phyloP scores from a whole-genome alignment of 257 asterid genomes.

The Solanum bukasovii region DNA sequence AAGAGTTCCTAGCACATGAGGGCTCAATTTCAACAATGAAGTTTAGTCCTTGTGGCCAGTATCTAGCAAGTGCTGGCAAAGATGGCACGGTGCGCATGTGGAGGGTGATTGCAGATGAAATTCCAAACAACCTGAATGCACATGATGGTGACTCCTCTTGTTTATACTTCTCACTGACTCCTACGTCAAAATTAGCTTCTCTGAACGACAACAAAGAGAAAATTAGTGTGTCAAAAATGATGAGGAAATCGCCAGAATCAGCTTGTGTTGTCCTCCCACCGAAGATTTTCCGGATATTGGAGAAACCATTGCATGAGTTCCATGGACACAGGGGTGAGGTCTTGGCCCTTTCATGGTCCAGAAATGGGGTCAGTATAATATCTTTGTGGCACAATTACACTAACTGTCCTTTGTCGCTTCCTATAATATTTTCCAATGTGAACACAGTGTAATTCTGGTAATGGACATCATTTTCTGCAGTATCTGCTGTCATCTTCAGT shows the following conservation, averaged over 20 bases:
- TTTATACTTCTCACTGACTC: conserved; percentile 49
- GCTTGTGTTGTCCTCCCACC: conserved; percentile 79
- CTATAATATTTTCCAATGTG: neutral
- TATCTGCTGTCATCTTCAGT: conserved; percentile 71
- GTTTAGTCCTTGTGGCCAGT: conserved; percentile 77
- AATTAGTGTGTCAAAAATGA: conserved; percentile 19
- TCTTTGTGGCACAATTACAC: neutral
- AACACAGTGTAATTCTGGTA: neutral
- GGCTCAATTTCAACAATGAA: conserved; percentile 86
- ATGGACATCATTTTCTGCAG: conserved; percentile 27
- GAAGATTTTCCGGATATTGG: conserved; percentile 62
- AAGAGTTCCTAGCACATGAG: conserved; percentile 75
- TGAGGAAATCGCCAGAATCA: conserved; percentile 49
- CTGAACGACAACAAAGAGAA: conserved; percentile 31
- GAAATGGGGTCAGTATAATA: conserved; percentile 59
- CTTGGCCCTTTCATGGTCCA: conserved; percentile 86
- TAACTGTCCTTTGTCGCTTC: neutral
- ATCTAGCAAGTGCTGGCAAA: conserved; percentile 83
- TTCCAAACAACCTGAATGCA: conserved; percentile 16
- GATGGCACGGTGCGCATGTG: conserved; percentile 85
- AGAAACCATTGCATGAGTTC: conserved; percentile 78
- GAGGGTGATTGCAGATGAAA: conserved; percentile 67
- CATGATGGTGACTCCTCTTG: conserved; percentile 57
- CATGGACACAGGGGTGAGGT: conserved; percentile 71
- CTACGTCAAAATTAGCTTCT: conserved; percentile 46